Evolutionary conservation across 352 stramenopile species (phyloP), one percentile per base, ranked within the genome.

Genomic region (Peronospora tabacina): DNA sequence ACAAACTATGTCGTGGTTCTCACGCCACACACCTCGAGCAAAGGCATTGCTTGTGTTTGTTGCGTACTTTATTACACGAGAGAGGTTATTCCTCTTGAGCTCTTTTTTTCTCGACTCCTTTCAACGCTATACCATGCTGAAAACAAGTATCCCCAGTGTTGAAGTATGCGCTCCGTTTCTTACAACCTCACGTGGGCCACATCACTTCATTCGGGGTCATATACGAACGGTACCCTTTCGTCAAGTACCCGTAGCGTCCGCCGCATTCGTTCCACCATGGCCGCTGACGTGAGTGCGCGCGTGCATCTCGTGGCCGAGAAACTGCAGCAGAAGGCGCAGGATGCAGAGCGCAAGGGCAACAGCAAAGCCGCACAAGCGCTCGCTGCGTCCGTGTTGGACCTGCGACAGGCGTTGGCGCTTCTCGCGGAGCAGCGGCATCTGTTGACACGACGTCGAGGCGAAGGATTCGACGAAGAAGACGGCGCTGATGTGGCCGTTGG

Each of bases 221-320:
- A n/a, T n/a, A n/a, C n/a, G n/a, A n/a, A n/a, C n/a, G n/a, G n/a
- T n/a, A 36, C n/a, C 26, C 41, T 29, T 37, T 49, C 42, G 16
- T 16, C 19, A 30, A 12, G 42, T 40, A 16, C 5, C 42, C 5
- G 3, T 49, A 40, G 30, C 29, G 16, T 48, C 16, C 1, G 10
- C 6, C 20, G 3, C 3, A 17, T 35, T n/a, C 15, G 0, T 36
- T n/a, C 12, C 28, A 28, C 8, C 3, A 72, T 76, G 59, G 73
- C 73, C 13, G 75, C 77, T 16, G 70, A 74, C 54, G 70, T 84
- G 26, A 74, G 69, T 35, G 63, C 74, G 42, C 73, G 75, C 38
- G 74, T 90, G 66, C 66, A 78, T 36, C 60, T 85, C 38, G 79
- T 90, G 55, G 79, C 79, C 16, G 72, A 90, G 51, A 90, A 87